Base-by-base conservation (phyloP, 78 protist species). In the Diacronema lutheri region DNA sequence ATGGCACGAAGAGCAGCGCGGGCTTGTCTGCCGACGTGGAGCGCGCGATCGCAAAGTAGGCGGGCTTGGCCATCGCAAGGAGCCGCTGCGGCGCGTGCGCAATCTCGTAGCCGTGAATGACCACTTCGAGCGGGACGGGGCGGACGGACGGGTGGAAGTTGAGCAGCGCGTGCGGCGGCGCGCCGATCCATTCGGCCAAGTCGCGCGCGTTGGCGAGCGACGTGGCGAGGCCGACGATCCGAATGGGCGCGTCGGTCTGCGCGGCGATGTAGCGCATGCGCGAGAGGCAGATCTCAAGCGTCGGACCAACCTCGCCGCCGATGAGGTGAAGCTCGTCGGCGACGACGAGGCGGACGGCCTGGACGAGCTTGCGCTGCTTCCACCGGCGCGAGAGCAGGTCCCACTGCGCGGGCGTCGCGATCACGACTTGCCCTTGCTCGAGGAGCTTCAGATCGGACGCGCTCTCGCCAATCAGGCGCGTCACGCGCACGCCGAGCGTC, bases 91-190 rank as follows among this genome's bases (percentile, higher is more conserved):
- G 81, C 80, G 81, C 86, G 69, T 93, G 89, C 31, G 94, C 88
- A 56, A 86, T 83, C 40, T 90, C 95, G 66, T 90, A 92, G 40
- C 93, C 96, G 71, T 90, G 92, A 80, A 98, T 81, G 78, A 88
- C 94, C 29, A 95, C 29, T 66, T 96, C 97, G 40, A 96, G 89
- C 50, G 94, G 96, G 19, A 96, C 93, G n/a, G 99, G 99, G n/a
- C 99, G 93, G 58, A 96, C 96, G 61, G 85, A 86, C 40, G 99
- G 97, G 79, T 93, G 98, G 84, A 98, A 97, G 85, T 95, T 96
- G 92, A 93, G 97, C 44, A 93, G 26, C 40, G 79, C 69, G 26
- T 23, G 23, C 9, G 84, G 12, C 10, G 89, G 1, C 23, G 89
- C 92, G 29, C 98, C 98, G 50, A 97, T 71, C 93, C 93, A 93